These are phyloP conservation scores for Pichia cephalocereana DNA, from an alignment of 805 yeast species.

Conservation along the genomic window DNA sequence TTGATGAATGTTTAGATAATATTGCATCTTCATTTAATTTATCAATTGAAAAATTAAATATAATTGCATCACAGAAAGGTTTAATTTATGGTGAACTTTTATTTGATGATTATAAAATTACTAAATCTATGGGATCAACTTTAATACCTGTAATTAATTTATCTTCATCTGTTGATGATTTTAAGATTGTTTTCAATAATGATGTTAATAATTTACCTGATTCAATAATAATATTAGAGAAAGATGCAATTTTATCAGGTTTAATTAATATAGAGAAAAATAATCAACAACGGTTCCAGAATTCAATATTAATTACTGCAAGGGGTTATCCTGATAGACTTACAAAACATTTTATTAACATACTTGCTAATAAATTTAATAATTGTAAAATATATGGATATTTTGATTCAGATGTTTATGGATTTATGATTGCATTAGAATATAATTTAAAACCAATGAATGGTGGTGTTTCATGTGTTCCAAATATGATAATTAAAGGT, in stretches of 20 bases:
- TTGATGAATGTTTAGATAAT: slow-evolving; percentile 31
- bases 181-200: slow-evolving; percentile 5
- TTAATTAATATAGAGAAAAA: slow-evolving; percentile 11
- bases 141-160: slow-evolving; percentile 34
- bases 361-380: slow-evolving; percentile 16
- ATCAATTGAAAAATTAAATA: slow-evolving; percentile 30
- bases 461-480: neutral
- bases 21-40: slow-evolving; percentile 32
- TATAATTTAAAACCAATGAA: slow-evolving; percentile 14
- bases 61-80: slow-evolving; percentile 51
- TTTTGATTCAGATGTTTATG: slow-evolving; percentile 61
- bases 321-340: slow-evolving; percentile 58
- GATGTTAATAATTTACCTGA: slow-evolving; percentile 10
- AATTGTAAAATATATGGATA: slow-evolving; percentile 34
- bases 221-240: slow-evolving; percentile 38
- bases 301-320: slow-evolving; percentile 39
- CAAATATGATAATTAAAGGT: slow-evolving; percentile 1
- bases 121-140: slow-evolving; percentile 7
- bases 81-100: slow-evolving; percentile 31
- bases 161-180: slow-evolving; percentile 13
- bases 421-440: slow-evolving; percentile 41
- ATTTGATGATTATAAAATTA: neutral
- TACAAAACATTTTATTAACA: slow-evolving; percentile 32
- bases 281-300: too few relatives aligned
- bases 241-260: slow-evolving; percentile 40